Evolutionary conservation across 495 filamentous ascomycete genomes (phyloP), one percentile per base, ranked within the genome.

Genomic region (Xylaria flabelliformis): DNA sequence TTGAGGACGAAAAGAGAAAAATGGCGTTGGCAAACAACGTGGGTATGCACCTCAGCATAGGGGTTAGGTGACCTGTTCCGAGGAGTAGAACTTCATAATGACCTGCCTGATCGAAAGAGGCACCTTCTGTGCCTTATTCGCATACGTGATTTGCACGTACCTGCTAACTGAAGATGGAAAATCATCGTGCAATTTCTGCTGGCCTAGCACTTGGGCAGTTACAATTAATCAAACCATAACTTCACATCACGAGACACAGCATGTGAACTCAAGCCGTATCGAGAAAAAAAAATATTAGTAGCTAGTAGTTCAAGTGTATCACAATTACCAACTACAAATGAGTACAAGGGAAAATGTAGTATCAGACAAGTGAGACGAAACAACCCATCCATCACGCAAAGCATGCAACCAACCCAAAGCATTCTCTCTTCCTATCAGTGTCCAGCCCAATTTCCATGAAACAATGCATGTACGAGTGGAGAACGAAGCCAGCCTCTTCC

Each of bases 311-410:
- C 1, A 51, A 53, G 44, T 56, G 50, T 67, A 41, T 55, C 50
- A 19, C 17, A 19, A 67, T 67, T 67, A 55, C 44, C 44, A 67
- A 67, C 50, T 44, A 56, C 36, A 71, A 29, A 73, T 56, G 59
- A 64, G n/a, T 34, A 63, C 32, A 68, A 50, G 69, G 50, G 72
- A 51, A 51, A 68, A 41, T 5, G 17, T 32, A 39, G 61, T 44
- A 69, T 21, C 17, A 53, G 34, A 17, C 67, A 66, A 72, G 39
- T 55, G 63, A 67, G 29, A 34, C 55, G 29, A 65, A 71, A 42
- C 61, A 26, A 26, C 61, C 61, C 36, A 26, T 56, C 34, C 19
- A 67, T 42, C 70, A 67, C 59, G 66, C 70, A 68, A 29, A 72
- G 41, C 58, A 61, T 72, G 29, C 41, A 36, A 24, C 44, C 55